phyloP scores from a whole-genome alignment of 2,329 filamentous ascomycete species.

The Teratosphaeria epicoccoides region DNA sequence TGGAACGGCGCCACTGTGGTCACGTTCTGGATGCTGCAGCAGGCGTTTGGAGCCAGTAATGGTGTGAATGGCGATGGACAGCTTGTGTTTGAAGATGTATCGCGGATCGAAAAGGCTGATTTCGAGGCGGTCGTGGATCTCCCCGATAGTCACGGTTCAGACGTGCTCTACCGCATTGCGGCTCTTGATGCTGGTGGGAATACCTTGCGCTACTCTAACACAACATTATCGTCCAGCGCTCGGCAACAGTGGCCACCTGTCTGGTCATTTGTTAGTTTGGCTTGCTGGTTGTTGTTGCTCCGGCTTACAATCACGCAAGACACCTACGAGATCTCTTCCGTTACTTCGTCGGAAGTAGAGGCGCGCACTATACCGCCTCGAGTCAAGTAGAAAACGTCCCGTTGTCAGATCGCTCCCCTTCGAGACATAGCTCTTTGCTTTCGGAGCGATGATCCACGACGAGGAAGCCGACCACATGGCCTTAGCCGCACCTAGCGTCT shows the following conservation, averaged over 20 bases:
- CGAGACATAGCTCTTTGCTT: too few relatives aligned
- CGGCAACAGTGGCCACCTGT: not conserved
- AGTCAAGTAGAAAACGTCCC: too few relatives aligned
- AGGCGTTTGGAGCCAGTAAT: not conserved
- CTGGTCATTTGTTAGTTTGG: not conserved
- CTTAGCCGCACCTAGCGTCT: too few relatives aligned
- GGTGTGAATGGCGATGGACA: not conserved
- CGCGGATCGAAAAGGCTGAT: constrained; percentile 3
- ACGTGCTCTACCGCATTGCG: constrained; percentile 8
- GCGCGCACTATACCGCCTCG: not conserved
- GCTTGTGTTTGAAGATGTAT: constrained; percentile 6
- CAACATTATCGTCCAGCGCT: not conserved
- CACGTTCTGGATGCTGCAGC: constrained; percentile 32
- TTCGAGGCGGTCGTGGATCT: constrained; percentile 11
- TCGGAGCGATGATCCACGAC: too few relatives aligned
- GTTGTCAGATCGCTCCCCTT: too few relatives aligned
- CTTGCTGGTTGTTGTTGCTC: not conserved
- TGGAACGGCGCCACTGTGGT: constrained; percentile 43
- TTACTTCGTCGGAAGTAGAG: not conserved
- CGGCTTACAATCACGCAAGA: not conserved
- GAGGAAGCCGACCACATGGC: too few relatives aligned
- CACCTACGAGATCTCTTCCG: not conserved
- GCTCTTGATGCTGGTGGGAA: constrained; percentile 11
- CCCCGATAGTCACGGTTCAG: not conserved
- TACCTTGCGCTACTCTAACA: constrained; percentile 8